These are phyloP conservation scores for Carex myosuroides DNA, from an alignment of 176 grass and related monocot species.

Conservation along the genomic window DNA sequence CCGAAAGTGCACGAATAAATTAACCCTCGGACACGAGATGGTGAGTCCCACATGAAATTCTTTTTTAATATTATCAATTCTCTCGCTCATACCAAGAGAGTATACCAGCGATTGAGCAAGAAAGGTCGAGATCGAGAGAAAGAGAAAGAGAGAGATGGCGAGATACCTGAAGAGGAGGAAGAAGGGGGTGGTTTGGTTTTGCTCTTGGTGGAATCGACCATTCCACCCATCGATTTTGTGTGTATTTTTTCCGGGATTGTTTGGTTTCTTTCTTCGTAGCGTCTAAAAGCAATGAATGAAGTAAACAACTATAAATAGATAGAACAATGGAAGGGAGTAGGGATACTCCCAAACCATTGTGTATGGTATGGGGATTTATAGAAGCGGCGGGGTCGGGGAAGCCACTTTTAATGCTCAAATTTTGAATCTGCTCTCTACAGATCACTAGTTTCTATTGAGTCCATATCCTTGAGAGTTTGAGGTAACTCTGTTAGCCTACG, in stretches of 20 bases:
- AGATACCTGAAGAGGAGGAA: neutral
- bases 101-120: neutral
- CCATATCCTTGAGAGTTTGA: too few relatives aligned
- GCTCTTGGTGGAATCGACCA: neutral
- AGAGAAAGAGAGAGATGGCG: neutral
- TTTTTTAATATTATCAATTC: neutral
- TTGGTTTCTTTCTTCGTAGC: neutral
- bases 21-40: neutral
- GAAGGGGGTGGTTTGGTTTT: neutral
- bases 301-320: neutral
- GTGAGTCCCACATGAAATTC: neutral
- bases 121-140: neutral
- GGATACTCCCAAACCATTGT: too few relatives aligned
- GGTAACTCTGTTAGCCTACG: too few relatives aligned
- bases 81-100: neutral
- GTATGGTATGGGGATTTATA: neutral
- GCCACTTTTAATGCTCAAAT: neutral
- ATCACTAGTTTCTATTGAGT: neutral
- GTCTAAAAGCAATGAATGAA: neutral
- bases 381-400: neutral
- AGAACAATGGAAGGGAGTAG: neutral
- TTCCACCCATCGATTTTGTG: neutral
- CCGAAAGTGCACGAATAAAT: neutral
- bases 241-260: neutral
- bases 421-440: neutral